These are phyloP conservation scores for Cystobasidium sp. DNA, from an alignment of 1,284 basidiomycete species.

Conservation along the genomic window DNA sequence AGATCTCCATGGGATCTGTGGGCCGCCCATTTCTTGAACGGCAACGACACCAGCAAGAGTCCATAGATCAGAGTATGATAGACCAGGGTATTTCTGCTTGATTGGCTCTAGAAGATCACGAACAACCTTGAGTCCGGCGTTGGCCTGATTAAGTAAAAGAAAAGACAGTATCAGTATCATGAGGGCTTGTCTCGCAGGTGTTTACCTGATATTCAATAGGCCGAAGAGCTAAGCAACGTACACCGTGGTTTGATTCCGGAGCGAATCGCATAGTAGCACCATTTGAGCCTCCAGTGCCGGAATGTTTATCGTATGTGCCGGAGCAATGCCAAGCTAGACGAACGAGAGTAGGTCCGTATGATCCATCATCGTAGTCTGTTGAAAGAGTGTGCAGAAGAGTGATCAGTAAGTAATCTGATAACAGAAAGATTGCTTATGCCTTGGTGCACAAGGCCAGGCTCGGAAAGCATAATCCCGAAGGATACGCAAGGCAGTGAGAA, in stretches of 20 bases:
- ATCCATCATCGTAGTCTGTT: conserved; percentile 84
- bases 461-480: not conserved
- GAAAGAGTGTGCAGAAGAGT: conserved; percentile 62
- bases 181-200: too few relatives aligned
- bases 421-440: not conserved
- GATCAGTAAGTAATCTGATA: not conserved
- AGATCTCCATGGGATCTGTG: conserved; percentile 83
- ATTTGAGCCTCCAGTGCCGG: conserved; percentile 83
- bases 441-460: too few relatives aligned
- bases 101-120: conserved; percentile 83
- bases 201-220: too few relatives aligned
- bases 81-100: conserved; percentile 85
- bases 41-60: conserved; percentile 81
- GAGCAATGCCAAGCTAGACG: conserved; percentile 64
- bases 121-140: conserved; percentile 81
- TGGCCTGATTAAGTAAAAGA: conserved; percentile 59
- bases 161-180: not conserved
- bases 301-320: conserved; percentile 57
- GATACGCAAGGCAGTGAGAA: not conserved
- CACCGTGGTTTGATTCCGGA: conserved; percentile 59
- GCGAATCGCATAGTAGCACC: conserved; percentile 78
- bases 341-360: conserved; percentile 85
- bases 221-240: conserved; percentile 60
- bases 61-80: conserved; percentile 67
- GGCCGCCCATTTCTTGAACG: conserved; percentile 80